Conservation (phyloP, 345 rosid species). For the Boechera stricta region DNA sequence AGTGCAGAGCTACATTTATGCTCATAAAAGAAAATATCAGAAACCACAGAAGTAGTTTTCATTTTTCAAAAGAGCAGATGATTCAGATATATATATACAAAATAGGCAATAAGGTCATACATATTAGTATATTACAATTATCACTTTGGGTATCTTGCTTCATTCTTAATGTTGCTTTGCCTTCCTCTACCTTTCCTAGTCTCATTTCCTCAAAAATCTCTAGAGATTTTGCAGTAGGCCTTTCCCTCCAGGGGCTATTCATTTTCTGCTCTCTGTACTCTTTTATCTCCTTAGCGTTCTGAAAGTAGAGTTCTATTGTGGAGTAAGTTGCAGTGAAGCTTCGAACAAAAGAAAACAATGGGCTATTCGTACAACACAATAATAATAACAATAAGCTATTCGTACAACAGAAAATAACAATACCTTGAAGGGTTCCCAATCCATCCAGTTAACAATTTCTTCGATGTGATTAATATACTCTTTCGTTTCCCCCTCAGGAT, state of each 20-base stretch:
- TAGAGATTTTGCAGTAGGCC: slow-evolving; percentile 82
- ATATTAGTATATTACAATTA: slow-evolving; percentile 60
- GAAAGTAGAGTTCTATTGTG: slow-evolving; percentile 19
- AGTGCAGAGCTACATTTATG: slow-evolving; percentile 48
- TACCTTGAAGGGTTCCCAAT: too few species aligned
- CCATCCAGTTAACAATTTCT: too few species aligned
- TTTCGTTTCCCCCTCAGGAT: too few species aligned
- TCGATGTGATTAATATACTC: too few species aligned
- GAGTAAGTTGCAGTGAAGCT: background rate
- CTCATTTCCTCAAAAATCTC: slow-evolving; percentile 87
- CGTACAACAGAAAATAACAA: too few species aligned
- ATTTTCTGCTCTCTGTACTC: slow-evolving; percentile 74
- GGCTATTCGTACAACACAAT: too few species aligned
- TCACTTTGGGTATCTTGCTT: slow-evolving; percentile 99
- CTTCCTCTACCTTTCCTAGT: slow-evolving; percentile 65
- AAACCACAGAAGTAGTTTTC: background rate
- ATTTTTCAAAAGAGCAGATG: background rate
- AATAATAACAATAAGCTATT: too few species aligned
- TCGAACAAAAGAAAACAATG: too few species aligned
- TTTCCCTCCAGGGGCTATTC: slow-evolving; percentile 97
- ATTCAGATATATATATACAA: background rate
- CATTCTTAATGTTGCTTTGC: slow-evolving; percentile 90
- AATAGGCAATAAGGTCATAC: slow-evolving; percentile 94
- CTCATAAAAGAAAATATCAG: slow-evolving; percentile 1
- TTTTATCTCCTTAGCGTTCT: slow-evolving; percentile 48